Evolutionary conservation across 2,329 filamentous ascomycete genomes (phyloP).

Genomic region (Trichoderma afroharzianum): DNA sequence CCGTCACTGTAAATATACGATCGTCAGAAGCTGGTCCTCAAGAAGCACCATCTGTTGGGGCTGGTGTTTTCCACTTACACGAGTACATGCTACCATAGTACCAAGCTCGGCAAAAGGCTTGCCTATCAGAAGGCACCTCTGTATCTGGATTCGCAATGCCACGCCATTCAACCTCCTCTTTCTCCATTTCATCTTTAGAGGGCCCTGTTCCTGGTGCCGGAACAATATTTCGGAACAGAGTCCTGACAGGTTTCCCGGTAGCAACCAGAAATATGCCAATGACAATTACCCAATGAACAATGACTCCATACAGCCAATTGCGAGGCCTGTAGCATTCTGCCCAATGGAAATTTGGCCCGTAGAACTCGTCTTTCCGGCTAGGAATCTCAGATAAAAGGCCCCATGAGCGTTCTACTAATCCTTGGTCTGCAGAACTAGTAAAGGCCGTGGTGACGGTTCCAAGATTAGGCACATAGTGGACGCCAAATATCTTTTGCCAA

Average conservation of each 20-base stretch:
- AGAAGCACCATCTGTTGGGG: neutral
- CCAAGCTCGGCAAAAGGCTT: slow-evolving; percentile 53
- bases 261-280: slow-evolving; percentile 43
- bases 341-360: slow-evolving; percentile 61
- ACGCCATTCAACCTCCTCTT: slow-evolving; percentile 60
- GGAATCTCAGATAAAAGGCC: slow-evolving; percentile 51
- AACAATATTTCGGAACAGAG: slow-evolving; percentile 41
- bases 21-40: neutral
- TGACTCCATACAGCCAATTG: slow-evolving; percentile 48
- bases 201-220: slow-evolving; percentile 55
- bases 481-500: slow-evolving; percentile 47
- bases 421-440: slow-evolving; percentile 46
- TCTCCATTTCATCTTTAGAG: slow-evolving; percentile 48
- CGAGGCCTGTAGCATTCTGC: slow-evolving; percentile 50
- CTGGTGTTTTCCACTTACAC: slow-evolving; percentile 43
- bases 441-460: slow-evolving; percentile 55
- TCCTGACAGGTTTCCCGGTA: slow-evolving; percentile 44
- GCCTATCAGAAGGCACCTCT: slow-evolving; percentile 39
- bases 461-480: slow-evolving; percentile 46
- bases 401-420: slow-evolving; percentile 60
- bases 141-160: slow-evolving; percentile 61
- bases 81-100: slow-evolving; percentile 62
- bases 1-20: slow-evolving; percentile 53
- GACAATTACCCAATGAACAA: slow-evolving; percentile 49
- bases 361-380: slow-evolving; percentile 44